Percentiles rank a stretch among this genome's conserved stretches.
phyloP scores from a whole-genome alignment of 345 rosid species.

The Fremontodendron californicum region DNA sequence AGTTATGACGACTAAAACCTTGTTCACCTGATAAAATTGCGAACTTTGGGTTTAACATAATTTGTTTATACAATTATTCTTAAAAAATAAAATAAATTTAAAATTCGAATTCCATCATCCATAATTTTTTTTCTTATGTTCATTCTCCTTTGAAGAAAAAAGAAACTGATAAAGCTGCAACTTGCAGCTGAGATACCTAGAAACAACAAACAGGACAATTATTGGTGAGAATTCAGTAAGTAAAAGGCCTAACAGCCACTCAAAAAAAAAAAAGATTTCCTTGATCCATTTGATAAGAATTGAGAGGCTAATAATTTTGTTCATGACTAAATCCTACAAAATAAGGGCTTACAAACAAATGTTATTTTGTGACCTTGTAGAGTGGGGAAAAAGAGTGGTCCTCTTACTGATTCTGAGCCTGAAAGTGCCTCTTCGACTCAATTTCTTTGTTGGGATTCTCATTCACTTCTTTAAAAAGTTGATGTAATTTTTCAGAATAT shows the following conservation, averaged over 20 bases:
- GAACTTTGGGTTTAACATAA: no score
- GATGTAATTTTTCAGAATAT: neutral
- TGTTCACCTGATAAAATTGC: no score
- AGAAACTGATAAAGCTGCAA: no score
- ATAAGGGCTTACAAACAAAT: no score
- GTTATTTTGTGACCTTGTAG: neutral
- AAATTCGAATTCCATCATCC: no score
- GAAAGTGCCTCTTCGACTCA: neutral
- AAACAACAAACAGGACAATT: neutral
- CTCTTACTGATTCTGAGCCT: neutral
- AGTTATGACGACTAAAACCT: no score
- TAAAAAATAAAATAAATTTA: no score
- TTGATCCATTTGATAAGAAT: neutral
- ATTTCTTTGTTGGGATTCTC: neutral
- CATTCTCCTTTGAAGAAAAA: no score
- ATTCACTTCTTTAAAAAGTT: neutral
- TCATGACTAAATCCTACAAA: neutral
- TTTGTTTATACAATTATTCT: no score
- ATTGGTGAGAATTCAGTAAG: neutral
- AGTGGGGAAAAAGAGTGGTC: neutral
- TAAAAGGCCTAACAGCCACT: neutral
- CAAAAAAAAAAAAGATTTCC: neutral
- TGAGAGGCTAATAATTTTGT: neutral
- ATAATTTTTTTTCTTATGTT: no score
- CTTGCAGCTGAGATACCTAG: neutral